Base-by-base conservation (phyloP, 192 early-diverging fungal species). In the Piromyces finnis region DNA sequence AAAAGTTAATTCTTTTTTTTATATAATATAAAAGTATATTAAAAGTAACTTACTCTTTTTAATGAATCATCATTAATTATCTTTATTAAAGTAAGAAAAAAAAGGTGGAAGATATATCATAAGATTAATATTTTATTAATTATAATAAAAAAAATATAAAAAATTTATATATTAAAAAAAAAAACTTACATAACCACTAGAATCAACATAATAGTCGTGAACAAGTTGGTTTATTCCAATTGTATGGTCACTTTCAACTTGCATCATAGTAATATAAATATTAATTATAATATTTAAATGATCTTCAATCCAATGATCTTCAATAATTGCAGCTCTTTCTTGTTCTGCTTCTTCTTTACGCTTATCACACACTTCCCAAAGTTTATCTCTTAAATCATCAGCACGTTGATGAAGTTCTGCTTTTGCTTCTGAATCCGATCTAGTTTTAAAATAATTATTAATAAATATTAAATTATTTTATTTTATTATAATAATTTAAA, bases 341-440 rank as follows among this genome's bases (percentile, higher is more conserved):
- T 83, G 79, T 77, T 91, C 90, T 29, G 90, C 90, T 79, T 91
- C 89, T 59, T 91, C 89, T 59, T 85, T 83, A 22, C 89, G 82
- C 79, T 84, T 85, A 79, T 91, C 90, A 29, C 87, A 86, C 78
- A 91, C 82, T 5, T 89, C 90, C 90, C 90, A 91, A 22, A 91
- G 82, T 77, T 85, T 86, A 78, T 91, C 90, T 39, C 90, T 82
- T 79, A 91, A 83, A 79, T 91, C 90, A 78, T 91, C 89, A 22
- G 86, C 85, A n/a, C 90, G 83, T 79, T 89, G 88, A 81, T 91
- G 90, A 18, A 91, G 82, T 77, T 90, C 90, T 12, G 88, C 87
- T 82, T 91, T 91, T 4, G 87, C 90, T 78, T 91, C 89, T 3
- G 82, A 79, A 80, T 91, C 89, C 18, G 82, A 83, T 68, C 88